phyloP scores from a whole-genome alignment of 306 rosid genomes.

The Medicago lupulina region DNA sequence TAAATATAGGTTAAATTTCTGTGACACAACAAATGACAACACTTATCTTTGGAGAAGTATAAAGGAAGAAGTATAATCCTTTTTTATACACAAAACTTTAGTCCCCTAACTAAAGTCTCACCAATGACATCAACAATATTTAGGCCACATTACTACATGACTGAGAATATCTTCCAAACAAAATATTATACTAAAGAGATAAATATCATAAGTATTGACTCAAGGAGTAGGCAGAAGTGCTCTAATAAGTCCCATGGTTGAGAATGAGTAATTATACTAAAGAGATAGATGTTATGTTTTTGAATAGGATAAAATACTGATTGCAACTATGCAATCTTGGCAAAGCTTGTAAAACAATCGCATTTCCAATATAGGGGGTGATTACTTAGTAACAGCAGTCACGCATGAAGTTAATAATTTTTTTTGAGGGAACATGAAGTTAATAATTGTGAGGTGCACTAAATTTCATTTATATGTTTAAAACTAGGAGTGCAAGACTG shows the following conservation, averaged over 20 bases:
- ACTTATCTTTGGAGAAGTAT: constrained; percentile 10
- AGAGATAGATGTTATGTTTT: not conserved
- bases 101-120: not conserved
- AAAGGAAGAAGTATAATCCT: not conserved
- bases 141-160: not conserved
- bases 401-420: too few species aligned
- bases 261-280: not conserved
- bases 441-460: not conserved
- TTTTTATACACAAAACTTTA: not conserved
- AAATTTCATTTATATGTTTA: not conserved
- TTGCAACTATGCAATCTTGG: constrained; percentile 4
- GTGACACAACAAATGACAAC: not conserved
- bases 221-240: not conserved
- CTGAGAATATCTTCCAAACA: constrained; percentile 7
- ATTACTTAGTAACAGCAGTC: not conserved
- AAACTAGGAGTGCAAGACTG: constrained; percentile 20
- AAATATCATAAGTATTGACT: constrained; percentile 12
- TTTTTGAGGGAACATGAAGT: too few species aligned
- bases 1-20: not conserved
- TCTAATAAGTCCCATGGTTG: not conserved
- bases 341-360: not conserved
- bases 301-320: constrained; percentile 14
- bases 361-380: not conserved
- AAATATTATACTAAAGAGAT: not conserved
- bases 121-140: constrained; percentile 14